A percentile compares a stretch with the other conserved stretches of the same genome.
These are phyloP conservation scores for Hyphodiscus hymeniophilus DNA, from an alignment of 495 filamentous ascomycete species.

Conservation along the genomic window DNA sequence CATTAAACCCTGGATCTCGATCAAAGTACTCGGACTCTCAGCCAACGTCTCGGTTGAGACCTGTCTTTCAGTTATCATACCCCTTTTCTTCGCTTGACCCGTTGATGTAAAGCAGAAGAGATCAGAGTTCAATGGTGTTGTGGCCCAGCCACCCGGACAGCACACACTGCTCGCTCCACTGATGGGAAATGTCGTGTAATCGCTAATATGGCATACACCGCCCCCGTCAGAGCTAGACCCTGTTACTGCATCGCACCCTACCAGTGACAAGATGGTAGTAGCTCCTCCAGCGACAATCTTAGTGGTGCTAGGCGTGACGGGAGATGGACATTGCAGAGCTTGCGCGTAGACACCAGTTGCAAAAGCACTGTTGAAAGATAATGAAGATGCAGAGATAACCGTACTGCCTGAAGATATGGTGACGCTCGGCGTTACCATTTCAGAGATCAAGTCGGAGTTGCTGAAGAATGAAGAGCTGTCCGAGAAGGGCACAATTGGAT, in stretches of 20 bases:
- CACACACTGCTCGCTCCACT: conserved; percentile 9
- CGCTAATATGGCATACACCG: conserved; percentile 4
- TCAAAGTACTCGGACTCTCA: background rate
- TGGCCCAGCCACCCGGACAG: conserved; percentile 7
- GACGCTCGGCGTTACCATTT: background rate
- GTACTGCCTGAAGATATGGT: background rate
- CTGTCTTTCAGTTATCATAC: background rate
- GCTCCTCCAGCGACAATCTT: background rate
- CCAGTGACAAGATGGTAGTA: conserved; percentile 2
- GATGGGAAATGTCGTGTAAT: conserved; percentile 5
- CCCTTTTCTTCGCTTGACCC: background rate
- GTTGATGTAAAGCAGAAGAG: conserved; percentile 7
- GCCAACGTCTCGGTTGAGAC: background rate
- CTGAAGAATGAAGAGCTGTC: conserved; percentile 5
- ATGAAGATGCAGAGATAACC: background rate
- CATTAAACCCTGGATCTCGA: background rate
- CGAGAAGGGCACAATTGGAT: conserved; percentile 5
- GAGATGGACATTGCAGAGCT: conserved; percentile 3
- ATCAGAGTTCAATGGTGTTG: conserved; percentile 2
- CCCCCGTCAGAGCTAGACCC: background rate
- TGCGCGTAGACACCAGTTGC: conserved; percentile 6
- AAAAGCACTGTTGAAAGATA: conserved; percentile 4
- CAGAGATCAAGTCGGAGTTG: background rate
- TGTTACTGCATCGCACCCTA: background rate
- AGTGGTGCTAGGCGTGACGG: background rate